Evolutionary conservation across 495 filamentous ascomycete genomes (phyloP).

Genomic region (Penicillium angulare): DNA sequence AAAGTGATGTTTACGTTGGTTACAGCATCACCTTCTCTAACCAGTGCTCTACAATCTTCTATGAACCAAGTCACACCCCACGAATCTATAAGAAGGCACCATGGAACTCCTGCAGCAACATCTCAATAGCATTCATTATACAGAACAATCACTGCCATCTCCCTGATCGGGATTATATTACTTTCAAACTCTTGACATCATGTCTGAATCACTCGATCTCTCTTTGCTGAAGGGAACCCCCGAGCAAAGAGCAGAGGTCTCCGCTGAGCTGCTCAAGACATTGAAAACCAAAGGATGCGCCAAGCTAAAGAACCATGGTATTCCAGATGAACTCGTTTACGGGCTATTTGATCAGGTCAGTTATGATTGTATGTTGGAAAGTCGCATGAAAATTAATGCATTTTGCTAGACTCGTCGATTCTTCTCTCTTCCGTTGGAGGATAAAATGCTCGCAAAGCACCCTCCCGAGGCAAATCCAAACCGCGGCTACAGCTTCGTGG

Average conservation of each 20-base stretch:
- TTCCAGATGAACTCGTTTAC: conserved; percentile 21
- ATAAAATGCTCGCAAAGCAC: conserved; percentile 54
- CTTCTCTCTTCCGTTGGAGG: conserved; percentile 39
- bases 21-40: too few relatives aligned
- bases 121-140: too few relatives aligned
- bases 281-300: conserved; percentile 24
- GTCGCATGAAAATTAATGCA: background rate
- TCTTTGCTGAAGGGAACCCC: conserved; percentile 23
- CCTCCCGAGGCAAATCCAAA: conserved; percentile 51
- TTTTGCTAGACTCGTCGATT: conserved; percentile 23
- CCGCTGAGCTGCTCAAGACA: conserved; percentile 11
- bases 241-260: conserved; percentile 15
- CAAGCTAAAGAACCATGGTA: conserved; percentile 26
- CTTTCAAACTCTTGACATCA: background rate
- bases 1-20: too few relatives aligned
- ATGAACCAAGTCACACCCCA: too few relatives aligned
- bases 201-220: conserved; percentile 20
- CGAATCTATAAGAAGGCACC: too few relatives aligned
- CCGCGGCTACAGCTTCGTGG: conserved; percentile 51
- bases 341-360: conserved; percentile 25
- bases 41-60: too few relatives aligned
- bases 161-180: background rate
- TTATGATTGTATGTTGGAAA: background rate
- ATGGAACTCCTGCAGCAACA: too few relatives aligned
- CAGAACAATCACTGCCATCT: background rate